Evolutionary conservation across 108 stramenopile genomes (phyloP).

Genomic region (Mediolabrus comicus): DNA sequence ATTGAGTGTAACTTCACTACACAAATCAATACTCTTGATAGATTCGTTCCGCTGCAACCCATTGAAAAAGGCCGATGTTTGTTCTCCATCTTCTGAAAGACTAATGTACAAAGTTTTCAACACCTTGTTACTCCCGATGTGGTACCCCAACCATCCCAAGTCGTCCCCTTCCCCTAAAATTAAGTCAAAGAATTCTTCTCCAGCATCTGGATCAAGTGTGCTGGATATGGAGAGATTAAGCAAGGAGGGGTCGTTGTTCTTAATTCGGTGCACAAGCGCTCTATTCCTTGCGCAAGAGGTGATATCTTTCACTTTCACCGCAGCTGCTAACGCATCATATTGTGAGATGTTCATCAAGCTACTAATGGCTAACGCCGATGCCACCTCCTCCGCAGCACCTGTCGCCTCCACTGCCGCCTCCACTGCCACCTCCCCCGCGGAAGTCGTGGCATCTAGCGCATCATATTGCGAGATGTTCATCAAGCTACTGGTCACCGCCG

Average conservation of each 20-base stretch:
- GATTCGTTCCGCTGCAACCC: neutral
- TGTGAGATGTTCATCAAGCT: neutral
- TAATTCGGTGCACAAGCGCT: neutral
- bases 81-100: neutral
- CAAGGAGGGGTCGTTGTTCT: neutral
- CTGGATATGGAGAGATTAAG: neutral
- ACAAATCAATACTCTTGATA: neutral
- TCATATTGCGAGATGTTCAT: too few species aligned
- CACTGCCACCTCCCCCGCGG: too few species aligned
- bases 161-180: neutral
- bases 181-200: neutral
- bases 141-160: neutral
- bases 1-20: neutral
- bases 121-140: neutral
- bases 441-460: too few species aligned
- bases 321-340: neutral
- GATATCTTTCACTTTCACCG: neutral
- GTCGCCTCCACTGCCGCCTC: too few species aligned
- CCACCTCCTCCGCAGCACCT: too few species aligned
- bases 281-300: neutral
- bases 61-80: neutral
- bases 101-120: neutral
- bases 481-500: constrained; percentile 11
- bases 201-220: neutral
- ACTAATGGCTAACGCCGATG: too few species aligned